Percentiles rank a stretch among this genome's conserved stretches.
Evolutionary conservation across 345 rosid species (phyloP).

Genomic region (Eucalyptus sp.): DNA sequence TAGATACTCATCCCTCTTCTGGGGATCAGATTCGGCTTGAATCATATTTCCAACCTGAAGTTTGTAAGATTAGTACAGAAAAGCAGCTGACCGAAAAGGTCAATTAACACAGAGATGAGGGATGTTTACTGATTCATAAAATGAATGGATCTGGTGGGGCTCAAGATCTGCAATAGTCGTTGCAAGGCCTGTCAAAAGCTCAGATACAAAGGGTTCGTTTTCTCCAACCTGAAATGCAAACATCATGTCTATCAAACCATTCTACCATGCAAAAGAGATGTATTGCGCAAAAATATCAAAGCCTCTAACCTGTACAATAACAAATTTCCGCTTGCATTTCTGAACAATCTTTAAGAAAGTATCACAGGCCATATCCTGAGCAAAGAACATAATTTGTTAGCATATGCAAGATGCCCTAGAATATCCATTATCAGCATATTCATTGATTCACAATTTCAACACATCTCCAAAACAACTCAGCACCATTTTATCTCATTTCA

Average conservation of each 20-base stretch:
- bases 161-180: slow-evolving; percentile 95
- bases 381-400: background rate
- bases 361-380: slow-evolving; percentile 99
- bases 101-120: background rate
- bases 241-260: background rate
- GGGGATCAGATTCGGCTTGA: slow-evolving; percentile 95
- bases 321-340: slow-evolving; percentile 97
- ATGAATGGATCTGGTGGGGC: slow-evolving; percentile 97
- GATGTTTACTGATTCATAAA: slow-evolving; percentile 80
- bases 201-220: slow-evolving; percentile 95
- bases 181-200: slow-evolving; percentile 88
- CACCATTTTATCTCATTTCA: background rate
- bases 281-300: background rate
- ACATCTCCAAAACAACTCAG: background rate
- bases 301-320: slow-evolving; percentile 64
- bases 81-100: background rate
- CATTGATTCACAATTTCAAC: background rate
- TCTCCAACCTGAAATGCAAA: slow-evolving; percentile 75
- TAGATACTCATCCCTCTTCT: slow-evolving; percentile 93
- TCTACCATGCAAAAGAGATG: background rate
- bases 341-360: slow-evolving; percentile 99
- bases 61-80: background rate
- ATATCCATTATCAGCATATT: background rate
- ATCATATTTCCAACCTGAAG: slow-evolving; percentile 93
- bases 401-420: background rate